phyloP scores from a whole-genome alignment of 495 filamentous ascomycete genomes.

The Choiromyces venosus region DNA sequence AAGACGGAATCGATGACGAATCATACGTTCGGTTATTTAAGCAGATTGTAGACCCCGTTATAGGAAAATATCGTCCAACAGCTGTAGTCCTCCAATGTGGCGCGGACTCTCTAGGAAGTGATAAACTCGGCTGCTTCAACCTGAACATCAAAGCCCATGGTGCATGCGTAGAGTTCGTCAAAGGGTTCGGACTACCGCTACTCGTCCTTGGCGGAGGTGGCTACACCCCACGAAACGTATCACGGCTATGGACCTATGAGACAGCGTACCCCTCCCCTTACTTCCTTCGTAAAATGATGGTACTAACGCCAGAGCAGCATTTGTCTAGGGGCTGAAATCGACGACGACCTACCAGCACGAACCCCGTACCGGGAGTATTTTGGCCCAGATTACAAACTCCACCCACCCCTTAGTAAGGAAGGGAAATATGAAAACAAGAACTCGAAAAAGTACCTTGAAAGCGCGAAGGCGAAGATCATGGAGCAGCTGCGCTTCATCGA shows the following conservation, averaged over 20 bases:
- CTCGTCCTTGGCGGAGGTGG: slow-evolving; percentile 91
- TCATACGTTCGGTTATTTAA: slow-evolving; percentile 83
- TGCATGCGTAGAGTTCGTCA: slow-evolving; percentile 80
- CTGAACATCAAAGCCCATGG: slow-evolving; percentile 91
- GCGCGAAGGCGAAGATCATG: slow-evolving; percentile 64
- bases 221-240: slow-evolving; percentile 96
- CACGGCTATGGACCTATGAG: slow-evolving; percentile 92
- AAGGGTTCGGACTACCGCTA: slow-evolving; percentile 67
- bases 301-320: slow-evolving; percentile 50
- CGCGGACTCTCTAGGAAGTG: slow-evolving; percentile 88
- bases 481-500: slow-evolving; percentile 84
- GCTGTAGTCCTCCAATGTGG: slow-evolving; percentile 96
- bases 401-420: slow-evolving; percentile 68
- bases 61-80: slow-evolving; percentile 69
- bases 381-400: slow-evolving; percentile 67
- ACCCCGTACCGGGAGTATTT: slow-evolving; percentile 77
- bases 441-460: slow-evolving; percentile 63
- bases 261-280: slow-evolving; percentile 47
- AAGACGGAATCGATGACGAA: slow-evolving; percentile 92
- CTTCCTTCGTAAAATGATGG: slow-evolving; percentile 15
- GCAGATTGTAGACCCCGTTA: slow-evolving; percentile 66
- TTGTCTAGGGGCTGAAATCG: slow-evolving; percentile 72
- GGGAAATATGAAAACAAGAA: slow-evolving; percentile 72
- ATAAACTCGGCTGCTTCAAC: slow-evolving; percentile 92
- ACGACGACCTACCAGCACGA: slow-evolving; percentile 64